Evolutionary conservation across 2,329 filamentous ascomycete genomes (phyloP).

Genomic region (Phialocephala sp.): DNA sequence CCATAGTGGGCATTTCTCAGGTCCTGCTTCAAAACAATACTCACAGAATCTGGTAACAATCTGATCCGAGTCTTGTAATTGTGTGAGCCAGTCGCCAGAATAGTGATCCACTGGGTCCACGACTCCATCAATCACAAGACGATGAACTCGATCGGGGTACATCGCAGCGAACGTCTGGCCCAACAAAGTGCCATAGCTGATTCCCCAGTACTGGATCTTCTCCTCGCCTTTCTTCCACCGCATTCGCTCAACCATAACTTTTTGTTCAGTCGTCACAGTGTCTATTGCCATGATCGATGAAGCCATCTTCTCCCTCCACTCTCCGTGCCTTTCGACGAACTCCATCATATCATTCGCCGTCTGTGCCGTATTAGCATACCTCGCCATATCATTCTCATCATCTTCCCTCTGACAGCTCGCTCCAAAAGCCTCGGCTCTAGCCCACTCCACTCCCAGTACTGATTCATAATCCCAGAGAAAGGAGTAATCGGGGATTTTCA

Average conservation of each 20-base stretch:
- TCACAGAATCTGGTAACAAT: slow-evolving; percentile 25
- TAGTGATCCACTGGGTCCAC: slow-evolving; percentile 35
- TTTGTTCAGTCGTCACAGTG: not conserved
- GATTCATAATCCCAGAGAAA: slow-evolving; percentile 25
- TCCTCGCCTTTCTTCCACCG: not conserved
- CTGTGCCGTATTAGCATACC: slow-evolving; percentile 51
- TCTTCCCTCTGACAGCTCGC: slow-evolving; percentile 32
- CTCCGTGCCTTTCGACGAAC: slow-evolving; percentile 51
- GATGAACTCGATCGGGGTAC: slow-evolving; percentile 49
- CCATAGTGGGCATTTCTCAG: not conserved
- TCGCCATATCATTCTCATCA: slow-evolving; percentile 35
- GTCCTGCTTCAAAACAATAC: slow-evolving; percentile 44
- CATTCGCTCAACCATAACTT: slow-evolving; percentile 1
- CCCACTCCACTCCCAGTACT: slow-evolving; percentile 32
- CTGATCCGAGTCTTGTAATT: not conserved
- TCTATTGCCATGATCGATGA: slow-evolving; percentile 15
- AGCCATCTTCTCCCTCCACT: slow-evolving; percentile 42
- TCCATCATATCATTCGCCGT: slow-evolving; percentile 56
- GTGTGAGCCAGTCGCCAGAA: slow-evolving; percentile 49
- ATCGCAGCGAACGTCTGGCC: slow-evolving; percentile 52
- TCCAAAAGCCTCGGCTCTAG: slow-evolving; percentile 32
- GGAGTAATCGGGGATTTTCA: slow-evolving; percentile 29
- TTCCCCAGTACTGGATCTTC: slow-evolving; percentile 51
- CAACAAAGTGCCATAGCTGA: slow-evolving; percentile 54
- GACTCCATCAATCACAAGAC: slow-evolving; percentile 44